Evolutionary conservation across 140 eudicot species (phyloP).

Genomic region (Oenanthe javanica): DNA sequence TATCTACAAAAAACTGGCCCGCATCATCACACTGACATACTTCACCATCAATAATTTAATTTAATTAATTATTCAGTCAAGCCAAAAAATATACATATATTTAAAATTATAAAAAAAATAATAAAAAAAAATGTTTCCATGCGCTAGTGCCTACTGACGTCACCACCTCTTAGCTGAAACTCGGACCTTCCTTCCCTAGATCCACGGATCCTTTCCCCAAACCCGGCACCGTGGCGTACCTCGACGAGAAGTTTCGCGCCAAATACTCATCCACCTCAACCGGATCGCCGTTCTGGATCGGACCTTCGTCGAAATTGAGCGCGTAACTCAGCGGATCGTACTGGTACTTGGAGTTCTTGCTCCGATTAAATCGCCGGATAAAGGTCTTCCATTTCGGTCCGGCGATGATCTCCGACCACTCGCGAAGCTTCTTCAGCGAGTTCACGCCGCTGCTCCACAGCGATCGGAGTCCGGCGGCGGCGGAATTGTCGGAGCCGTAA

Average conservation of each 20-base stretch:
- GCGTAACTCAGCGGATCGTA: slow-evolving; percentile 73
- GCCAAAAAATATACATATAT: background rate
- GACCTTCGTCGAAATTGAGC: slow-evolving; percentile 72
- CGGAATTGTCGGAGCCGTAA: background rate
- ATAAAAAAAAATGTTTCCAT: background rate
- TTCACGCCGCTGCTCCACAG: slow-evolving; percentile 49
- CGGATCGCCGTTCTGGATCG: slow-evolving; percentile 35
- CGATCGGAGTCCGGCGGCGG: background rate
- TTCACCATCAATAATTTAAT: background rate
- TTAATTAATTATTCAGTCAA: background rate
- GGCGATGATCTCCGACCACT: slow-evolving; percentile 87
- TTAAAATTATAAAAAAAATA: background rate
- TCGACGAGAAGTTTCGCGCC: slow-evolving; percentile 52
- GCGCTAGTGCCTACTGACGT: background rate
- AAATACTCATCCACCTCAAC: slow-evolving; percentile 43
- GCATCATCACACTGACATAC: background rate
- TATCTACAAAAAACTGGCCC: background rate
- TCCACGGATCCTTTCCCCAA: slow-evolving; percentile 31
- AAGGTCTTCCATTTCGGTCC: slow-evolving; percentile 88
- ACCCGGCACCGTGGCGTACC: slow-evolving; percentile 40
- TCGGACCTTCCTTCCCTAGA: slow-evolving; percentile 32
- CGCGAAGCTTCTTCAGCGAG: slow-evolving; percentile 55
- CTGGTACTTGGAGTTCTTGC: slow-evolving; percentile 34
- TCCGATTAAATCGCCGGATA: slow-evolving; percentile 63
- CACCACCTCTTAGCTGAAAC: slow-evolving; percentile 23